Evolutionary conservation across 2,329 filamentous ascomycete genomes (phyloP).

Genomic region (Lecanicillium sp.): DNA sequence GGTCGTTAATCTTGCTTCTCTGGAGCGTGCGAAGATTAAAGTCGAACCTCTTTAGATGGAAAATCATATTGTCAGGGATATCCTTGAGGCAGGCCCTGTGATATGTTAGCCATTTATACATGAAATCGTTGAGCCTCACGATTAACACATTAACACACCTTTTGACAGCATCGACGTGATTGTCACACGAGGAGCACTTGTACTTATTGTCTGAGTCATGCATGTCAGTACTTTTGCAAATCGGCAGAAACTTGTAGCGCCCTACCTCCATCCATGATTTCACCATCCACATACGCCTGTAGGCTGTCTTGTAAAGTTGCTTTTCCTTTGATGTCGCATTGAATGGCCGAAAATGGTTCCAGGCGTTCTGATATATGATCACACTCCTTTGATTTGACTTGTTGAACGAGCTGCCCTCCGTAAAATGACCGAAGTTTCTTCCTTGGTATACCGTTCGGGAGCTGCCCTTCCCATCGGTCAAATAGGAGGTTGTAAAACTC

Average conservation of each 20-base stretch:
- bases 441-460: constrained; percentile 59
- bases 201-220: constrained; percentile 81
- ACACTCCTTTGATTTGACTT: constrained; percentile 93
- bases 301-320: constrained; percentile 75
- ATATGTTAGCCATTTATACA: constrained; percentile 11
- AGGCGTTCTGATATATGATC: constrained; percentile 84
- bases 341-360: constrained; percentile 89
- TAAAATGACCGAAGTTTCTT: constrained; percentile 74
- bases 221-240: constrained; percentile 2
- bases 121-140: too few relatives aligned
- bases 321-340: constrained; percentile 95
- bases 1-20: constrained; percentile 90
- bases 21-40: constrained; percentile 70
- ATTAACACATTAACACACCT: constrained; percentile 37
- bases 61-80: constrained; percentile 87
- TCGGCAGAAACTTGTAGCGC: too few relatives aligned
- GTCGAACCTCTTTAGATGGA: constrained; percentile 85
- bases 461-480: constrained; percentile 80
- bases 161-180: constrained; percentile 88
- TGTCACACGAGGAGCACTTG: constrained; percentile 84
- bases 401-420: constrained; percentile 84
- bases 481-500: constrained; percentile 95
- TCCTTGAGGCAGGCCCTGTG: constrained; percentile 79
- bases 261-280: constrained; percentile 84
- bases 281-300: constrained; percentile 90